phyloP scores from a whole-genome alignment of 441 rosid species.

The Gossypium trilobum region DNA sequence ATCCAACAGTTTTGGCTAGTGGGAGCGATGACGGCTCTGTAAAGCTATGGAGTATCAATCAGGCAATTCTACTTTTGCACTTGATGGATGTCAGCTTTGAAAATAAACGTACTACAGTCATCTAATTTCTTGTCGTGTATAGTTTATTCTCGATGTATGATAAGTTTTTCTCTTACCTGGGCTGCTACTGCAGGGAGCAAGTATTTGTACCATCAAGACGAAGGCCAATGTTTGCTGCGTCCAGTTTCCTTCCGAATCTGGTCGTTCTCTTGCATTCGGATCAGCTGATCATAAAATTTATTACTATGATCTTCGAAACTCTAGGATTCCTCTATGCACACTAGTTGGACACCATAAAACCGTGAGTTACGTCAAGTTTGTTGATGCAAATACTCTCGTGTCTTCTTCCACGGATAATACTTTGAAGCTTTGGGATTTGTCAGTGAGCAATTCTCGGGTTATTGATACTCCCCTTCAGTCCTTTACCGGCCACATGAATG shows the following conservation, averaged over 20 bases:
- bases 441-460: slow-evolving; percentile 55
- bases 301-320: slow-evolving; percentile 85
- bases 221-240: slow-evolving; percentile 91
- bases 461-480: slow-evolving; percentile 72
- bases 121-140: slow-evolving; percentile 33
- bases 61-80: slow-evolving; percentile 81
- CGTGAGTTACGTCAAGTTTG: slow-evolving; percentile 87
- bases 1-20: slow-evolving; percentile 80
- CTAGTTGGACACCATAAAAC: slow-evolving; percentile 77
- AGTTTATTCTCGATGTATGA: slow-evolving; percentile 32
- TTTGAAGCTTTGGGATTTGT: slow-evolving; percentile 91
- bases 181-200: slow-evolving; percentile 63
- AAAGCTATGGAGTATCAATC: slow-evolving; percentile 98
- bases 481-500: slow-evolving; percentile 71
- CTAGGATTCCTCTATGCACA: slow-evolving; percentile 72
- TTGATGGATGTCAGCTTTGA: slow-evolving; percentile 84
- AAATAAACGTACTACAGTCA: slow-evolving; percentile 49
- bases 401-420: slow-evolving; percentile 94
- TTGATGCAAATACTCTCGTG: slow-evolving; percentile 61
- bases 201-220: slow-evolving; percentile 76
- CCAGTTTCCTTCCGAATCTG: slow-evolving; percentile 76
- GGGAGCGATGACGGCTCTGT: slow-evolving; percentile 91
- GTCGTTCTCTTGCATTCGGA: slow-evolving; percentile 80
- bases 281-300: slow-evolving; percentile 91
- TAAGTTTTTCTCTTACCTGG: slow-evolving; percentile 37